Evolutionary conservation across 192 early-diverging fungal genomes (phyloP), one percentile per base, ranked within the genome.

Genomic region (Cetraspora pellucida): DNA sequence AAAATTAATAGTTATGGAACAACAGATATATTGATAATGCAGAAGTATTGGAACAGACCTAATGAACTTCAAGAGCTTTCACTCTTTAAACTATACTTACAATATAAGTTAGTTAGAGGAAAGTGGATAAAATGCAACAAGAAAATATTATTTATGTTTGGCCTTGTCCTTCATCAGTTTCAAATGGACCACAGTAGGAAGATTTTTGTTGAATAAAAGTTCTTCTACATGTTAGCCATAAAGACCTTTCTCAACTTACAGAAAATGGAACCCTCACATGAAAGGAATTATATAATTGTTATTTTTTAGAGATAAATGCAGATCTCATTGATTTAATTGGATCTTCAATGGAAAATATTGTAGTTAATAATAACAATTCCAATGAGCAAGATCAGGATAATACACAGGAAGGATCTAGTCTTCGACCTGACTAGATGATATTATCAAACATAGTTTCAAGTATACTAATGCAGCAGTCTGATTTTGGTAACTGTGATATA

Each of bases 21-120:
- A 37, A 66, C 64, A 45, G 8, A 23, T 45, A 13, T 7, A 3
- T 67, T 31, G n/a, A 27, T 31, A 43, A 10, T 67, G 14, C 31
- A 37, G 43, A 67, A 31, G 10, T 67, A 67, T 23, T 67, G 65
- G 28, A 67, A 5, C 43, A 10, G 31, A 67, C 65, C 65, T 67
- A 23, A 17, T 45, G 31, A 67, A 46, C 13, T 43, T 44, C 3
- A 44, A 11, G 65, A 0, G 2, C 8, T 67, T 44, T 67, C 14
- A 67, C 25, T 67, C 3, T 67, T 67, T 43, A 37, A 31, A 4
- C 43, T 67, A 31, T n/a, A 67, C 13, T 46, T 67, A 16, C 31
- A 37, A 67, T 46, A 67, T n/a, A 46, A 67, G 45, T 9, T 30
- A 45, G 30, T 67, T 3, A 67, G 25, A 45, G 65, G 10, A 37